Conservation (phyloP, 2,329 filamentous ascomycete species). For the Botrytis porri region DNA sequence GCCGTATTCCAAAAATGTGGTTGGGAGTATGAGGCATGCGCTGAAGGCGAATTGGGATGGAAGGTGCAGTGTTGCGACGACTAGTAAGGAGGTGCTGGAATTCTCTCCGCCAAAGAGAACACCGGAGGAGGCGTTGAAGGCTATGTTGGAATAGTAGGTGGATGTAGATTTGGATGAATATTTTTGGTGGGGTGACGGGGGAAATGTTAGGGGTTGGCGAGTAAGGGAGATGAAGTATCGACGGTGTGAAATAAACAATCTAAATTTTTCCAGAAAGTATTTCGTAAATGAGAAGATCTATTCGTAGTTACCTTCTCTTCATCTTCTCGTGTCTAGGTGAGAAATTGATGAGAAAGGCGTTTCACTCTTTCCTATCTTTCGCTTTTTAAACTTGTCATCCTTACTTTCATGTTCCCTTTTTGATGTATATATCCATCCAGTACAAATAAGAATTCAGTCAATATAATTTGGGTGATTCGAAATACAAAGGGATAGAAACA, state of each 20-base stretch:
- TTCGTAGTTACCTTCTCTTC: background rate
- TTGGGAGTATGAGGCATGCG: background rate
- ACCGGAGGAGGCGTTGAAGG: background rate
- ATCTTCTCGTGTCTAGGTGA: background rate
- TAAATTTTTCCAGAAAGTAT: background rate
- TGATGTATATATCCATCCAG: too few species aligned
- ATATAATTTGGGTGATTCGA: background rate
- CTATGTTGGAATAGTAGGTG: background rate
- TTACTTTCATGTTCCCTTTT: background rate
- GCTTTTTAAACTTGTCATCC: background rate
- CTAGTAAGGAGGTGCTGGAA: background rate
- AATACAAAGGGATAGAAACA: background rate
- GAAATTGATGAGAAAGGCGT: background rate
- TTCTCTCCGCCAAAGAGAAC: background rate
- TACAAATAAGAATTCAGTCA: background rate
- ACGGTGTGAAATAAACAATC: background rate
- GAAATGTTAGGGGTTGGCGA: background rate
- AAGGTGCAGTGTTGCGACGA: background rate
- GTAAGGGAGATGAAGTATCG: background rate
- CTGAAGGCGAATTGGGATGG: background rate
- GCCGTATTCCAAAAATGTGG: background rate
- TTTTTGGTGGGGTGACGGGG: background rate
- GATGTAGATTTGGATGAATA: background rate
- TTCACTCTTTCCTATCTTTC: background rate
- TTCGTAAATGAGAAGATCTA: too few species aligned